A percentile compares a stretch with the other conserved stretches of the same genome.
Evolutionary conservation across 2,329 filamentous ascomycete species (phyloP).

Genomic region (Acarospora socialis): DNA sequence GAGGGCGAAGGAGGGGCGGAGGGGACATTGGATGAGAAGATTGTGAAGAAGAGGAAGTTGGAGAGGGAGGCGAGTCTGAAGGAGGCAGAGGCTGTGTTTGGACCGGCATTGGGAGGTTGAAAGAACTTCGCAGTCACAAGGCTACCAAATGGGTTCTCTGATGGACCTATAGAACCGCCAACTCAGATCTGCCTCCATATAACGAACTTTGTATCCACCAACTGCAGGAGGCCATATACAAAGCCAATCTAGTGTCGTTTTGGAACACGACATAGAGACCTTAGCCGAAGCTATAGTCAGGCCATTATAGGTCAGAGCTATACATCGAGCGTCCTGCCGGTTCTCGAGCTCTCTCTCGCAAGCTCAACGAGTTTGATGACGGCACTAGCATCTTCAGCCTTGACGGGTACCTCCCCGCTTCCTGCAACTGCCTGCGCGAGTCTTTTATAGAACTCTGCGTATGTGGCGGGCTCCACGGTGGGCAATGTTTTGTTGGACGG

Average conservation of each 20-base stretch:
- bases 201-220: no score
- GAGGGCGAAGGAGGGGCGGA: conserved; percentile 17
- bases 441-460: conserved; percentile 49
- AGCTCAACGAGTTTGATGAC: conserved; percentile 44
- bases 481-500: conserved; percentile 37
- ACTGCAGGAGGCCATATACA: no score
- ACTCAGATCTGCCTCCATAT: no score
- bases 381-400: conserved; percentile 36
- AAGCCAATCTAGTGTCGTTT: no score
- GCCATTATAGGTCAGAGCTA: background rate
- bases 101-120: conserved; percentile 17
- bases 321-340: conserved; percentile 32
- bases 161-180: no score
- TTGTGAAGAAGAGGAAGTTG: conserved; percentile 19
- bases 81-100: conserved; percentile 21
- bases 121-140: no score
- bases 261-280: no score
- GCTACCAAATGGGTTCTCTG: no score
- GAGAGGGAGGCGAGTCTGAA: conserved; percentile 17
- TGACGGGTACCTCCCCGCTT: conserved; percentile 39
- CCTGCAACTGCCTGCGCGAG: conserved; percentile 40
- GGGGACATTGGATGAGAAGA: conserved; percentile 19
- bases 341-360: conserved; percentile 38
- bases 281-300: no score
- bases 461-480: conserved; percentile 52